Conservation (phyloP, 768 basidiomycete species). For the Podaxis mareebaensis region DNA sequence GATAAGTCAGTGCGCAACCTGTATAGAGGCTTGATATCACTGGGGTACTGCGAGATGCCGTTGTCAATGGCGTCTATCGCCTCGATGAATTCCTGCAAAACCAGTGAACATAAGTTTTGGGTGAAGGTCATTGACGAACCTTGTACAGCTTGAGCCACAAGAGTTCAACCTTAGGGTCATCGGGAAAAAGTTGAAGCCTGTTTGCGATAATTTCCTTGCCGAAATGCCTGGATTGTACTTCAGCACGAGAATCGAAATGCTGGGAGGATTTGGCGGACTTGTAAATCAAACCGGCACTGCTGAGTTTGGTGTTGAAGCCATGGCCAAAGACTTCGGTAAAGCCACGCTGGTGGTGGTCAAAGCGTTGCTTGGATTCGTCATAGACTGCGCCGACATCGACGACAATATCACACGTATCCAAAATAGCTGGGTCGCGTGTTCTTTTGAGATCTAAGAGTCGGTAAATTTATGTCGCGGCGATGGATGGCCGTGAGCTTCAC, state of each 20-base stretch:
- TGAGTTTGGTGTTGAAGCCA: constrained; percentile 86
- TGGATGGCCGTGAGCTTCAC: constrained; percentile 19
- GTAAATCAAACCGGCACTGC: constrained; percentile 92
- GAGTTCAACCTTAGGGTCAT: constrained; percentile 65
- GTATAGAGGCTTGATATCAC: constrained; percentile 69
- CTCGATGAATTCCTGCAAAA: constrained; percentile 82
- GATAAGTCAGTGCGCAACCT: constrained; percentile 80
- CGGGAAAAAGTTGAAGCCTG: constrained; percentile 44
- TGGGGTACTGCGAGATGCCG: constrained; percentile 81
- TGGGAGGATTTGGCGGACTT: constrained; percentile 58
- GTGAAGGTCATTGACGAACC: constrained; percentile 34
- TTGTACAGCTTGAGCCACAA: constrained; percentile 92
- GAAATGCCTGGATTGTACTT: constrained; percentile 63
- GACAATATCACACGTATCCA: constrained; percentile 87
- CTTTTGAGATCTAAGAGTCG: constrained; percentile 60
- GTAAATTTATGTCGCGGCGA: constrained; percentile 1
- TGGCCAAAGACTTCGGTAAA: constrained; percentile 89
- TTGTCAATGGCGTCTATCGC: constrained; percentile 95
- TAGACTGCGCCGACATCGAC: constrained; percentile 96
- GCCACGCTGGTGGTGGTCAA: constrained; percentile 96
- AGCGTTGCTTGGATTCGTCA: constrained; percentile 73
- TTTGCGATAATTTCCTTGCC: constrained; percentile 83
- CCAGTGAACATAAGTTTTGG: constrained; percentile 1
- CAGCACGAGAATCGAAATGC: not conserved
- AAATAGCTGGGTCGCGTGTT: constrained; percentile 66